A percentile compares a stretch with the other conserved stretches of the same genome.
Evolutionary conservation across 495 filamentous ascomycete genomes (phyloP).

Genomic region (Penicillium ochrochloron): DNA sequence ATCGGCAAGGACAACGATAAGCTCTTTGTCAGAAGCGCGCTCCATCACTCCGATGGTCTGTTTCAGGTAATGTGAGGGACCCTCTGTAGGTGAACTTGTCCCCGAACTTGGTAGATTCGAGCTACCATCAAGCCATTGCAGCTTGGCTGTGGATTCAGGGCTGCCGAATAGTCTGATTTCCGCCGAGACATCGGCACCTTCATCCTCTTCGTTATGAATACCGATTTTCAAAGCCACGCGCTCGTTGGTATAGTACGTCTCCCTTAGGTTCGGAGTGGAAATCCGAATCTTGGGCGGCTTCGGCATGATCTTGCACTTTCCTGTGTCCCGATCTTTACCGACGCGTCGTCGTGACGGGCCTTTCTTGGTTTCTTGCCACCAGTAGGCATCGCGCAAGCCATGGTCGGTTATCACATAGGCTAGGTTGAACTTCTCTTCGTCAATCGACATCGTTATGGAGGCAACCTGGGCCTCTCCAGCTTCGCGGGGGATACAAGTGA

Average conservation of each 20-base stretch:
- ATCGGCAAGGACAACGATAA: constrained; percentile 41
- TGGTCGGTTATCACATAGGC: constrained; percentile 61
- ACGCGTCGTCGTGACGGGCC: constrained; percentile 41
- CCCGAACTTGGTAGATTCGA: constrained; percentile 26
- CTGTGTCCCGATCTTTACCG: constrained; percentile 46
- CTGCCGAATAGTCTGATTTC: constrained; percentile 69
- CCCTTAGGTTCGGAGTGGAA: constrained; percentile 58
- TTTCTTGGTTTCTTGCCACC: constrained; percentile 58
- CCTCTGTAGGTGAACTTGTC: constrained; percentile 37
- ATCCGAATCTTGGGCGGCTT: constrained; percentile 92
- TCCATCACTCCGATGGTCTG: constrained; percentile 52
- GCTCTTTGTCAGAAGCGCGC: constrained; percentile 43
- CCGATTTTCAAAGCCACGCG: constrained; percentile 66
- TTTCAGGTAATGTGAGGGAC: constrained; percentile 41
- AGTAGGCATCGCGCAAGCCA: constrained; percentile 47
- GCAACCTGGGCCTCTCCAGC: constrained; percentile 73
- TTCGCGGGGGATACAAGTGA: constrained; percentile 76
- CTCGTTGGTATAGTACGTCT: constrained; percentile 86
- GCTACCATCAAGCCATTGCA: constrained; percentile 50
- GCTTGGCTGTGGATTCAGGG: constrained; percentile 54
- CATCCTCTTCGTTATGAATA: constrained; percentile 82
- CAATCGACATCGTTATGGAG: constrained; percentile 64
- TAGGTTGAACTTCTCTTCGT: constrained; percentile 69
- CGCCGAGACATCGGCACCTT: constrained; percentile 69
- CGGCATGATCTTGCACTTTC: constrained; percentile 70